Evolutionary conservation across 192 early-diverging fungal species (phyloP).

Genomic region (Geosiphon pyriformis): DNA sequence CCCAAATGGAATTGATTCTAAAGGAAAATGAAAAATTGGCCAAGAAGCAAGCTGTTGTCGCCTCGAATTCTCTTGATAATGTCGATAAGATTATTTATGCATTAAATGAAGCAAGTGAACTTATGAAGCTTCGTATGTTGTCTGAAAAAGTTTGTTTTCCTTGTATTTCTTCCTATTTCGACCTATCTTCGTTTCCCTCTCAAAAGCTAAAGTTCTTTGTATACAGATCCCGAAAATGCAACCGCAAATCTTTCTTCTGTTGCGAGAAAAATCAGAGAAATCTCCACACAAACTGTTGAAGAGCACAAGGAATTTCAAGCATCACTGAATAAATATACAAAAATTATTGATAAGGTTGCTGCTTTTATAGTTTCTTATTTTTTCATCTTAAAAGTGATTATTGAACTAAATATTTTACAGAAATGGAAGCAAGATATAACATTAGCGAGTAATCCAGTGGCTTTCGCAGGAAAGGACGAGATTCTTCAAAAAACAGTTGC

Average conservation of each 20-base stretch:
- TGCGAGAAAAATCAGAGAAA: conserved; percentile 27
- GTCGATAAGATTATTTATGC: conserved; percentile 43
- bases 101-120: conserved; percentile 39
- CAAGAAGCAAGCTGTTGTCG: conserved; percentile 54
- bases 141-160: not conserved
- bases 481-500: conserved; percentile 60
- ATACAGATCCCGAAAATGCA: conserved; percentile 20
- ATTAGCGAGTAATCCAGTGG: conserved; percentile 57
- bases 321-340: conserved; percentile 60
- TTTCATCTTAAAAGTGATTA: not conserved
- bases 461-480: conserved; percentile 66
- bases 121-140: conserved; percentile 30
- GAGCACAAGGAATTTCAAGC: conserved; percentile 62
- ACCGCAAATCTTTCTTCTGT: conserved; percentile 14
- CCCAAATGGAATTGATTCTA: conserved; percentile 57
- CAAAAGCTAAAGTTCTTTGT: conserved; percentile 24
- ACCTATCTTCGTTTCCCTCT: not conserved
- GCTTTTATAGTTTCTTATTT: conserved; percentile 12
- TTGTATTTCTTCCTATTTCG: not conserved
- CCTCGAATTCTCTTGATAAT: conserved; percentile 37
- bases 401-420: too few species aligned
- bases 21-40: conserved; percentile 61
- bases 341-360: conserved; percentile 66
- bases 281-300: conserved; percentile 34
- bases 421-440: conserved; percentile 67